Percentiles rank a stretch among this genome's conserved stretches.
phyloP scores from a whole-genome alignment of 495 filamentous ascomycete genomes.

The Monascus purpureus region DNA sequence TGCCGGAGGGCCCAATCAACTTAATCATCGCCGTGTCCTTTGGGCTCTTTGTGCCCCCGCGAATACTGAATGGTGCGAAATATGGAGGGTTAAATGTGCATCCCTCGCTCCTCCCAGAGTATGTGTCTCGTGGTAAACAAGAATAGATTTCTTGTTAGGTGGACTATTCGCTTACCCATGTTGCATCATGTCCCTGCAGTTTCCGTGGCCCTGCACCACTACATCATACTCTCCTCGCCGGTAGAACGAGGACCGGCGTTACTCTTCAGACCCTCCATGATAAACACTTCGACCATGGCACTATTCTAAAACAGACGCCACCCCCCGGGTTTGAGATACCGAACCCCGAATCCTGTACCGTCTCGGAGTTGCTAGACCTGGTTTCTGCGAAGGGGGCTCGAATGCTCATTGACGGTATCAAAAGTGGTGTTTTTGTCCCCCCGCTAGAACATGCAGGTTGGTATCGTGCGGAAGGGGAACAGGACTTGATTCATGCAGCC shows the following conservation, averaged over 20 bases:
- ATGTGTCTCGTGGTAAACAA: too few relatives aligned
- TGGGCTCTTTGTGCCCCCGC: conserved; percentile 71
- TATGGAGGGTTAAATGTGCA: conserved; percentile 92
- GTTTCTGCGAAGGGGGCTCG: conserved; percentile 37
- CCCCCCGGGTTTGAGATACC: conserved; percentile 37
- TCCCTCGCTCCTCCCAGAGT: conserved; percentile 85
- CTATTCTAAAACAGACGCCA: conserved; percentile 54
- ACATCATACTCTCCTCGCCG: conserved; percentile 58
- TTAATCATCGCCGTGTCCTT: conserved; percentile 94
- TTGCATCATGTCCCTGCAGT: conserved; percentile 24
- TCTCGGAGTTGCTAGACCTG: conserved; percentile 24
- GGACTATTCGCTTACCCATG: too few relatives aligned
- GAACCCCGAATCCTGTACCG: conserved; percentile 24
- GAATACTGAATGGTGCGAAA: conserved; percentile 49
- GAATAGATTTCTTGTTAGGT: too few relatives aligned
- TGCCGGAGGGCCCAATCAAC: conserved; percentile 45
- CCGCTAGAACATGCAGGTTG: conserved; percentile 35
- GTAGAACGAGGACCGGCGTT: conserved; percentile 45
- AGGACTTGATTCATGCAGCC: conserved; percentile 25
- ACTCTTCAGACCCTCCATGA: conserved; percentile 76
- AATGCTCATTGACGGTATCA: conserved; percentile 47
- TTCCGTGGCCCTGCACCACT: conserved; percentile 66
- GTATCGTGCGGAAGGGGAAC: conserved; percentile 7
- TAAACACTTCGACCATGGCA: conserved; percentile 60
- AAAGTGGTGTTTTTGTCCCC: conserved; percentile 47